Conservation (phyloP, 2,329 filamentous ascomycete genomes). For the Neonectria hederae region DNA sequence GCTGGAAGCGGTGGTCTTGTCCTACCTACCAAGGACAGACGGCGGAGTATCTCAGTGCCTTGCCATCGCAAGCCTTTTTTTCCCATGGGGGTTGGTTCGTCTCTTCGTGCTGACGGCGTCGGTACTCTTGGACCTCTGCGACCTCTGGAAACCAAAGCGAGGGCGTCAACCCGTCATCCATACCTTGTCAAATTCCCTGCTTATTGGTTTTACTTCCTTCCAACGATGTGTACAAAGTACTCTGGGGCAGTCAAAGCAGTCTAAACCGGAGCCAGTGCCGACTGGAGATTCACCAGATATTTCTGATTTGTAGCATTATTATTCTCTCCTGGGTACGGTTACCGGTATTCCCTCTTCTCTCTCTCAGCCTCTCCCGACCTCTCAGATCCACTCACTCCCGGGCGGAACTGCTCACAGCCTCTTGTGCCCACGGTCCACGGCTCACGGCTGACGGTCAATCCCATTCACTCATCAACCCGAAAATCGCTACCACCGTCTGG, state of each 20-base stretch:
- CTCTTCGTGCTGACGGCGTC: not conserved
- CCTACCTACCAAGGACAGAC: conserved; percentile 1
- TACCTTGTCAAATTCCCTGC: conserved; percentile 2
- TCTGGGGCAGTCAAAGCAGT: not conserved
- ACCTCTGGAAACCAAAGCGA: not conserved
- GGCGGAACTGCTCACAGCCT: not conserved
- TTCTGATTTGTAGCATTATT: conserved; percentile 8
- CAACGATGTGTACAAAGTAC: not conserved
- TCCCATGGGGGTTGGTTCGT: conserved; percentile 4
- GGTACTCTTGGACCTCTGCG: not conserved
- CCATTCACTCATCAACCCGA: conserved; percentile 12
- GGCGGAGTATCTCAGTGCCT: conserved; percentile 18
- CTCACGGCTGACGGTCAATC: conserved; percentile 2
- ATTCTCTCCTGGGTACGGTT: conserved; percentile 6
- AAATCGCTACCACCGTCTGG: conserved; percentile 15
- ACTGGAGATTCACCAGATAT: conserved; percentile 10
- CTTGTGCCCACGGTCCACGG: not conserved
- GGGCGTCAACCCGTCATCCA: not conserved
- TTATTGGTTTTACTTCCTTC: not conserved
- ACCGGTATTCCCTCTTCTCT: conserved; percentile 6
- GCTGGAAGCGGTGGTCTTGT: conserved; percentile 31
- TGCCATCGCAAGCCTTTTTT: not conserved
- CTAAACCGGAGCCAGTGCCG: conserved; percentile 8
- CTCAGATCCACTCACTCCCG: not conserved
- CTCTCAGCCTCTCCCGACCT: conserved; percentile 13